Evolutionary conservation across 179 eudicot genomes (phyloP).

Genomic region (Monotropa hypopitys): DNA sequence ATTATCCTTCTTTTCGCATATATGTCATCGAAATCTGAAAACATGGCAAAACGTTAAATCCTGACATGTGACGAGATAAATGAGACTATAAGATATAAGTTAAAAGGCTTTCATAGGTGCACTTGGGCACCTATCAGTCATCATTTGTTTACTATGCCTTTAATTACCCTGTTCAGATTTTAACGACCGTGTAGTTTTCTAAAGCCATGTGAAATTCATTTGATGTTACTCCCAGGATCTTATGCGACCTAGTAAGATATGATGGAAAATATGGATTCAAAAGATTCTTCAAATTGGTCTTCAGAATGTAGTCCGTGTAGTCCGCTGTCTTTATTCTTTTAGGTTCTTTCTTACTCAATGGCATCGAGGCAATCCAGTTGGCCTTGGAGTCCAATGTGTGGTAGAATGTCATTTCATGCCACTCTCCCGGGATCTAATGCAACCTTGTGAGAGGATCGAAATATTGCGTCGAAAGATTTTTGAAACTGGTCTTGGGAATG

Average conservation of each 20-base stretch:
- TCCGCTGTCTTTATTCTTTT: background rate
- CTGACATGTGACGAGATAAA: too few species aligned
- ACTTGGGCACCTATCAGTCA: too few species aligned
- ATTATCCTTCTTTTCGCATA: too few species aligned
- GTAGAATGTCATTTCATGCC: background rate
- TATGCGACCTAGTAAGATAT: background rate
- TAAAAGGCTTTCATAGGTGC: too few species aligned
- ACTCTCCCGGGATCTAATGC: background rate
- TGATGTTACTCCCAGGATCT: background rate
- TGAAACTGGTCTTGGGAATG: background rate
- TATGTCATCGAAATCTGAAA: too few species aligned
- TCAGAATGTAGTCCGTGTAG: background rate
- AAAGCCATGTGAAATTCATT: background rate
- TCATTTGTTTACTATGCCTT: background rate
- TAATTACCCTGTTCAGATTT: background rate
- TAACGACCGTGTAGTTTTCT: background rate
- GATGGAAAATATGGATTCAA: background rate
- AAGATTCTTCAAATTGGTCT: background rate
- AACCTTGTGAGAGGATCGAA: background rate
- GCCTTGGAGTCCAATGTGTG: background rate
- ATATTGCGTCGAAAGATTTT: background rate
- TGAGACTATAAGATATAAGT: too few species aligned
- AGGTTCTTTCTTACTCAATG: background rate
- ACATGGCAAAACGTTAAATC: too few species aligned
- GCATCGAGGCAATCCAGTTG: background rate